Percentiles rank a stretch among this genome's conserved stretches.
Conservation (phyloP, 2,329 filamentous ascomycete species). For the Ophiocordyceps sinensis region DNA sequence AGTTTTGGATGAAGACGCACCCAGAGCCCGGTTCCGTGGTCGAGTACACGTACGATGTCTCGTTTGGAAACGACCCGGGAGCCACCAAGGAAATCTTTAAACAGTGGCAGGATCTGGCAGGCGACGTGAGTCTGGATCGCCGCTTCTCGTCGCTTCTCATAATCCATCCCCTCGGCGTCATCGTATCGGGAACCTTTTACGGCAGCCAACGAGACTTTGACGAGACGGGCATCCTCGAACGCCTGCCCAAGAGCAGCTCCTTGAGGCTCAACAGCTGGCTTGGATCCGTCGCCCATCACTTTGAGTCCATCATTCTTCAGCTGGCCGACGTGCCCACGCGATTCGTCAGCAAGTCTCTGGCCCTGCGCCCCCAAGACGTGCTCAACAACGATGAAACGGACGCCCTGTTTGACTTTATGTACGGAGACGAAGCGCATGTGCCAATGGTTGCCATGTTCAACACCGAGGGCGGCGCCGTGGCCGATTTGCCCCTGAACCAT, state of each 20-base stretch:
- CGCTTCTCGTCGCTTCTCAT: slow-evolving; percentile 44
- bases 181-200: slow-evolving; percentile 48
- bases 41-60: slow-evolving; percentile 42
- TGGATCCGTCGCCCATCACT: slow-evolving; percentile 37
- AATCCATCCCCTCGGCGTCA: slow-evolving; percentile 34
- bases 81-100: slow-evolving; percentile 34
- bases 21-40: slow-evolving; percentile 39
- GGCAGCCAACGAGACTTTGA: slow-evolving; percentile 42
- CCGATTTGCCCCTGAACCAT: slow-evolving; percentile 36
- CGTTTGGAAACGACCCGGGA: slow-evolving; percentile 30
- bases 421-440: slow-evolving; percentile 26
- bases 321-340: slow-evolving; percentile 30
- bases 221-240: slow-evolving; percentile 30
- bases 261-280: slow-evolving; percentile 47
- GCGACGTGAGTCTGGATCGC: slow-evolving; percentile 38
- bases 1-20: slow-evolving; percentile 41
- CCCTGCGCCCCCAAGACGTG: slow-evolving; percentile 32
- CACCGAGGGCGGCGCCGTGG: slow-evolving; percentile 44
- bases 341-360: slow-evolving; percentile 45
- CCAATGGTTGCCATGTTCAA: slow-evolving; percentile 44
- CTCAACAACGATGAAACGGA: slow-evolving; percentile 30
- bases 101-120: slow-evolving; percentile 42
- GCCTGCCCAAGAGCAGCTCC: slow-evolving; percentile 26
- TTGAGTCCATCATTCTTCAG: slow-evolving; percentile 31
- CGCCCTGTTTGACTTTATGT: slow-evolving; percentile 37